A percentile compares a stretch with the other conserved stretches of the same genome.
phyloP scores from a whole-genome alignment of 352 stramenopile species.

The Pythium oligandrum region DNA sequence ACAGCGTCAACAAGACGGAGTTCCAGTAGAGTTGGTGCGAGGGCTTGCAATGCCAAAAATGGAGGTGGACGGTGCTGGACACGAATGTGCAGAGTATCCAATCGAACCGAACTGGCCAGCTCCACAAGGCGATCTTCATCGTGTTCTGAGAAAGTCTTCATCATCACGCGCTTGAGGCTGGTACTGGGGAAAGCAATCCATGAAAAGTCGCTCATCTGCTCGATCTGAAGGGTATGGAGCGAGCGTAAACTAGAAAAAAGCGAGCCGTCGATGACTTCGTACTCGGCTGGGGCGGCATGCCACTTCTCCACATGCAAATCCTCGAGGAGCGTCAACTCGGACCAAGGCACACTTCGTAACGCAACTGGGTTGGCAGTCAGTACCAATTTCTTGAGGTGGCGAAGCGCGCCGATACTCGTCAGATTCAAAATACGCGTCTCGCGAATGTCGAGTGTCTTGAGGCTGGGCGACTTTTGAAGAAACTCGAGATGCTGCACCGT shows the following conservation, averaged over 20 bases:
- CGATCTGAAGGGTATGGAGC: constrained; percentile 13
- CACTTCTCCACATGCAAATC: constrained; percentile 19
- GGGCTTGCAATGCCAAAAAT: constrained; percentile 8
- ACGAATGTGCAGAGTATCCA: constrained; percentile 15
- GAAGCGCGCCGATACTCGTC: not conserved
- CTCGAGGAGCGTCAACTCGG: constrained; percentile 8
- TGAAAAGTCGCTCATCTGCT: constrained; percentile 23
- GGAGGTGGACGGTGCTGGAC: constrained; percentile 15
- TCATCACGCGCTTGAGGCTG: constrained; percentile 14
- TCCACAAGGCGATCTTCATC: constrained; percentile 17
- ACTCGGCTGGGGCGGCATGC: constrained; percentile 14
- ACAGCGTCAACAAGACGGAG: constrained; percentile 16
- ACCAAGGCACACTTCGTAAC: constrained; percentile 14
- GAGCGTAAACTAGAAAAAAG: constrained; percentile 13
- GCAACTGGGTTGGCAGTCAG: constrained; percentile 14
- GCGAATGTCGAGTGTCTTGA: constrained; percentile 17
- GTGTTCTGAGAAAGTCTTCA: constrained; percentile 14
- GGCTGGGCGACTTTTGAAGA: constrained; percentile 6
- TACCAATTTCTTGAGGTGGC: constrained; percentile 14
- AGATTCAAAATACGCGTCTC: constrained; percentile 14
- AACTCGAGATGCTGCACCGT: constrained; percentile 13
- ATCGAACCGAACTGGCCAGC: constrained; percentile 4
- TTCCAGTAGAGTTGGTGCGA: constrained; percentile 12
- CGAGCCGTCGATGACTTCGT: constrained; percentile 19
- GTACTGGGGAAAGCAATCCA: constrained; percentile 12